Base-by-base conservation (phyloP, 2,329 filamentous ascomycete species). In the Stagonosporopsis chrysanthemi region DNA sequence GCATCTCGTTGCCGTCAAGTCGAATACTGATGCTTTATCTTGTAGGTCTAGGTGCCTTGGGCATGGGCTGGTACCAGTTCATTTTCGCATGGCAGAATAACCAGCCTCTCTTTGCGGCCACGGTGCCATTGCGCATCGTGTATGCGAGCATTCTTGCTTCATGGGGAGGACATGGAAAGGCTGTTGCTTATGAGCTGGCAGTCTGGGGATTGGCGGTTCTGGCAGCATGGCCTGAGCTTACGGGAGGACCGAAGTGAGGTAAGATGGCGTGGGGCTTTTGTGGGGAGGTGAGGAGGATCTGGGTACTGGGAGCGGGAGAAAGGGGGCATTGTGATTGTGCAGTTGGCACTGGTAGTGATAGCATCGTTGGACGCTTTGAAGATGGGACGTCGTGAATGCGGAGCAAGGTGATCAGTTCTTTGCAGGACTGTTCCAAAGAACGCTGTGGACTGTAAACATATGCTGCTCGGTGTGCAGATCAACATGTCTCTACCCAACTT, bases 31-130 rank as follows among this genome's bases (percentile, higher is more conserved):
- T n/a, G 14, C 4, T n/a, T 33, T 33, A 15, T 14, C 12, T 23
- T 7, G 2, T 26, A 63, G 62, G 62, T 17, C 52, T 65, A 2
- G 58, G 58, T 11, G 48, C 35, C 2, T 29, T 65, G n/a, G 58
- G 52, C 29, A 47, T 65, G 17, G 53, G 62, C 7, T 61, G 55
- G 58, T 63, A 61, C 38, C 55, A 65, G 29, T 49, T 58, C n/a
- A 19, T 65, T 14, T 61, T 60, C 15, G 55, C 51, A 19, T 41
- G 52, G 4, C 62, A 60, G 41, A 46, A 53, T 3, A 61, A 61
- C 8, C 38, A 45, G 12, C 33, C 36, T 2, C 28, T 65, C 47
- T 43, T 65, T 4, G 29, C 48, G 17, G 55, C 55, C 15, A 61
- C 56, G 1, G 53, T 63, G 17, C 50, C 50, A 19, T 19, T 53